Evolutionary conservation across 345 rosid species (phyloP).

Genomic region (Eutrema japonicum): DNA sequence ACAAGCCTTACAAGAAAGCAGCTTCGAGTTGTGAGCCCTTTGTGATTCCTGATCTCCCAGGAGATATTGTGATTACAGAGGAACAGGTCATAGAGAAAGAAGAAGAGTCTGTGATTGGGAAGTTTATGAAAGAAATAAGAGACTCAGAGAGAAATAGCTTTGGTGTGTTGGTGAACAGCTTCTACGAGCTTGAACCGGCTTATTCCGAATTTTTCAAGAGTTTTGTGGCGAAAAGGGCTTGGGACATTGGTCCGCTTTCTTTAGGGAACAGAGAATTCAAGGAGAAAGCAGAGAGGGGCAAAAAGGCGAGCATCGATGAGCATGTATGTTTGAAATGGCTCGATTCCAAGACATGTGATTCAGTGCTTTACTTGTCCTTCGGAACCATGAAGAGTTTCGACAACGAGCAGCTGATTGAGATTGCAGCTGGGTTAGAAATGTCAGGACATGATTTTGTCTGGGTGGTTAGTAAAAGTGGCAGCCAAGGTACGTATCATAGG

Average conservation of each 20-base stretch:
- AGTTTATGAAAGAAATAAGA: slow-evolving; percentile 19
- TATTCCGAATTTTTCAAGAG: slow-evolving; percentile 54
- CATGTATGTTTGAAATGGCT: slow-evolving; percentile 58
- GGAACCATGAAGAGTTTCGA: slow-evolving; percentile 49
- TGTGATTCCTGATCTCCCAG: slow-evolving; percentile 56
- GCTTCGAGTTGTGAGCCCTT: slow-evolving; percentile 54
- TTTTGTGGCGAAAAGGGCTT: slow-evolving; percentile 51
- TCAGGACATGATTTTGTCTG: slow-evolving; percentile 60
- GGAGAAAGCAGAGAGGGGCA: slow-evolving; percentile 55
- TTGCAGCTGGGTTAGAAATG: slow-evolving; percentile 57
- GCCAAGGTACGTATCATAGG: slow-evolving; percentile 32
- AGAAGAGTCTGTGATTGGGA: slow-evolving; percentile 20
- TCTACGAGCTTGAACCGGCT: slow-evolving; percentile 69
- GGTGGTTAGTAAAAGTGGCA: slow-evolving; percentile 49
- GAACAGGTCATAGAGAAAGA: slow-evolving; percentile 37
- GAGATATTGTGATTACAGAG: slow-evolving; percentile 49
- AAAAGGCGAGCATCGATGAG: slow-evolving; percentile 41
- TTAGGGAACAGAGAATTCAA: slow-evolving; percentile 41
- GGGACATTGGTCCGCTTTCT: slow-evolving; percentile 68
- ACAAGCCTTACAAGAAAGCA: slow-evolving; percentile 50
- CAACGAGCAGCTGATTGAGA: slow-evolving; percentile 47
- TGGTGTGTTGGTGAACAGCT: slow-evolving; percentile 71
- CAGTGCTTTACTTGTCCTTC: slow-evolving; percentile 61
- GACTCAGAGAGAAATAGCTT: slow-evolving; percentile 58
- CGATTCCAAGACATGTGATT: slow-evolving; percentile 51